Conservation (phyloP, 345 rosid species). For the Barbarea vulgaris region DNA sequence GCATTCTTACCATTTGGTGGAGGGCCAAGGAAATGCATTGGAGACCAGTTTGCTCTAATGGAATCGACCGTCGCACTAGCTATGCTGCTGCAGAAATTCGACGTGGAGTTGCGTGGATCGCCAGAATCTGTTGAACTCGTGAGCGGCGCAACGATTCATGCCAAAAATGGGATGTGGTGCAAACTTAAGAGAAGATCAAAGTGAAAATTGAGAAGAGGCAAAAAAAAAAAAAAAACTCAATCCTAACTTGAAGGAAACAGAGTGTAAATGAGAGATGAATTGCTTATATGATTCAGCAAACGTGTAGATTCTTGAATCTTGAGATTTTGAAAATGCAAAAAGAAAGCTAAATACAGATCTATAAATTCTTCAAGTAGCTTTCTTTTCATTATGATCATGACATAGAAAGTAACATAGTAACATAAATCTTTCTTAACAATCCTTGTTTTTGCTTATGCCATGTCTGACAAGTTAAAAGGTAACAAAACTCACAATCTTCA, state of each 20-base stretch:
- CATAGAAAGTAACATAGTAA: background rate
- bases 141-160: constrained; percentile 89
- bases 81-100: constrained; percentile 74
- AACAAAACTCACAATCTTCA: constrained; percentile 12
- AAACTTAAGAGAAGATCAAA: constrained; percentile 64
- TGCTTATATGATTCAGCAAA: background rate
- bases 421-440: constrained; percentile 6
- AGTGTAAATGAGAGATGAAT: constrained; percentile 24
- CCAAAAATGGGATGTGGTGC: constrained; percentile 88
- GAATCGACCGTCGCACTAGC: constrained; percentile 82
- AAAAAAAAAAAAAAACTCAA: background rate
- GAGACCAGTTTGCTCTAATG: constrained; percentile 96
- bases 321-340: background rate
- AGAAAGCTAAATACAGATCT: background rate
- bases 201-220: background rate
- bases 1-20: constrained; percentile 94
- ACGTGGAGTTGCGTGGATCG: constrained; percentile 67
- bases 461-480: constrained; percentile 7
- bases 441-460: background rate
- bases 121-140: constrained; percentile 81
- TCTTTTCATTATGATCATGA: background rate
- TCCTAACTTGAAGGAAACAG: background rate
- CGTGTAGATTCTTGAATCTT: background rate
- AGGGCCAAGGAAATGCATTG: constrained; percentile 91
- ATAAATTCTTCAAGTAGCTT: background rate